phyloP scores from a whole-genome alignment of 1,139 yeast genomes.

The Diutina pseudorugosa region DNA sequence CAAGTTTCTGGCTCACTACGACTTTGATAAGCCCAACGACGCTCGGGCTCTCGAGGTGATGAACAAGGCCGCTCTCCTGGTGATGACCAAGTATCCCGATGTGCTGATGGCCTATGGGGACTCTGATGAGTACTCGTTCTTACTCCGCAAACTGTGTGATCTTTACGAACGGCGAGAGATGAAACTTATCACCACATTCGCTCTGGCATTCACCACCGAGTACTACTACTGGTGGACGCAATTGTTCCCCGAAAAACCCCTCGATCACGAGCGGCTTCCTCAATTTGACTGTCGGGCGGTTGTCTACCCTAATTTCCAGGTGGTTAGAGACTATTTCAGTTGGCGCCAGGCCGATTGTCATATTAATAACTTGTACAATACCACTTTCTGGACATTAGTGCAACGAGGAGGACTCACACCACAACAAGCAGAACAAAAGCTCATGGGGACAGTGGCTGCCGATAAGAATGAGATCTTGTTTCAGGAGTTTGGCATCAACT shows the following conservation, averaged over 20 bases:
- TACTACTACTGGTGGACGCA: constrained; percentile 59
- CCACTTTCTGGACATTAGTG: constrained; percentile 85
- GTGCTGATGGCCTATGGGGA: constrained; percentile 82
- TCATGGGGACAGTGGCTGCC: constrained; percentile 63
- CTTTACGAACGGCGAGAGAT: constrained; percentile 72
- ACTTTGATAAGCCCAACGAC: constrained; percentile 85
- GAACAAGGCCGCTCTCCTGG: constrained; percentile 65
- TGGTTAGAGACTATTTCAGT: constrained; percentile 67
- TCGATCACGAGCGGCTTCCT: constrained; percentile 42
- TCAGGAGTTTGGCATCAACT: constrained; percentile 67
- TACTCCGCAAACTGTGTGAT: constrained; percentile 46
- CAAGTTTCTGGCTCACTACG: constrained; percentile 59
- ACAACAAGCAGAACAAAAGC: constrained; percentile 61
- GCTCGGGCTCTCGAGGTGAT: constrained; percentile 59
- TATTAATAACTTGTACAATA: constrained; percentile 85
- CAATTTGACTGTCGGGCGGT: constrained; percentile 90
- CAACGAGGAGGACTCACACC: constrained; percentile 57
- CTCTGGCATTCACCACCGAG: constrained; percentile 68
- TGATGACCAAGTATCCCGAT: constrained; percentile 58
- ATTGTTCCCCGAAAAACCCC: constrained; percentile 37
- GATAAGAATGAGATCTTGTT: constrained; percentile 87
- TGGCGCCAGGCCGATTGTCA: constrained; percentile 99
- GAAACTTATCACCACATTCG: constrained; percentile 72
- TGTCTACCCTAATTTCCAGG: constrained; percentile 53
- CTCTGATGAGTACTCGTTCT: constrained; percentile 86